Evolutionary conservation across 2,329 filamentous ascomycete species (phyloP).

Genomic region (Fusarium drepaniforme): DNA sequence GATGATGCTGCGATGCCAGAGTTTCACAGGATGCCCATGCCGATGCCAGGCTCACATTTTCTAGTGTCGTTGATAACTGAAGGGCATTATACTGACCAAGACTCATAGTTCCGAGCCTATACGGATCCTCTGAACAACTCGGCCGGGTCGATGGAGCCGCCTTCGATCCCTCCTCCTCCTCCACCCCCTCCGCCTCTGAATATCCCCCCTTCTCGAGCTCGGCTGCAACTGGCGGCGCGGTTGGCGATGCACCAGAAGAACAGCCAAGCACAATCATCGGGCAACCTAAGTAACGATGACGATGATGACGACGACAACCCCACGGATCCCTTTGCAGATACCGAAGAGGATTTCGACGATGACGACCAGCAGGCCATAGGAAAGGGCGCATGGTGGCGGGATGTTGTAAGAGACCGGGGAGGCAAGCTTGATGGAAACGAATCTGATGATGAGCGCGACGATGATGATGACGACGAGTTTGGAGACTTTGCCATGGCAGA

Average conservation of each 20-base stretch:
- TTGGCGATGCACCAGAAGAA: conserved; percentile 82
- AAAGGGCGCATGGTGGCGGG: conserved; percentile 64
- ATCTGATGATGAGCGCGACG: conserved; percentile 63
- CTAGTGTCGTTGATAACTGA: conserved; percentile 37
- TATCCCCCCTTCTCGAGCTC: conserved; percentile 86
- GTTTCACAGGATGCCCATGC: conserved; percentile 41
- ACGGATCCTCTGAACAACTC: conserved; percentile 66
- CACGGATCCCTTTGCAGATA: conserved; percentile 61
- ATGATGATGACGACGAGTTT: conserved; percentile 74
- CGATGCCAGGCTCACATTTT: conserved; percentile 34
- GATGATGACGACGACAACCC: conserved; percentile 56
- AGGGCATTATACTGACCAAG: conserved; percentile 36
- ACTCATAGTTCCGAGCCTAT: conserved; percentile 68
- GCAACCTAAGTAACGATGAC: conserved; percentile 52
- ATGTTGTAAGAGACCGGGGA: conserved; percentile 52
- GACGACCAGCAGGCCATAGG: conserved; percentile 51
- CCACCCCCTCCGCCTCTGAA: conserved; percentile 85
- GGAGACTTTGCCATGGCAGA: conserved; percentile 78
- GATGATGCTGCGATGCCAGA: conserved; percentile 44
- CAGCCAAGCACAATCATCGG: conserved; percentile 60
- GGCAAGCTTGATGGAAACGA: conserved; percentile 60
- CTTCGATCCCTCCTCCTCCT: conserved; percentile 69
- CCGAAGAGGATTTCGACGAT: conserved; percentile 66
- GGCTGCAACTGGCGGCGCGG: conserved; percentile 89
- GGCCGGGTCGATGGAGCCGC: conserved; percentile 63